phyloP scores from a whole-genome alignment of 495 filamentous ascomycete genomes.

The Xylaria sp. region DNA sequence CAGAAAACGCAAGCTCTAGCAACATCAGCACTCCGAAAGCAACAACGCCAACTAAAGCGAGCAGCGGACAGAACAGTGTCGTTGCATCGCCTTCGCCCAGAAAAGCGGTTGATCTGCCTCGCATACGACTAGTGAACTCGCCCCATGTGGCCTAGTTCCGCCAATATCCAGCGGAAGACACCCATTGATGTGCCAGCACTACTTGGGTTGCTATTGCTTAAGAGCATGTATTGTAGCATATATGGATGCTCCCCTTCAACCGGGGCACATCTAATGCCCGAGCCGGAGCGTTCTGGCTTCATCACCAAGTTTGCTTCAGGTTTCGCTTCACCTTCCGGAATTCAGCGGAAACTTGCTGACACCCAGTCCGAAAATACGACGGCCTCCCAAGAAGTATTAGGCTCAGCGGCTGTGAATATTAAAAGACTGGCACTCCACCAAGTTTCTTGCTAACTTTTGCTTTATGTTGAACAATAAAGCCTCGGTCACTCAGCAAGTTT shows the following conservation, averaged over 20 bases:
- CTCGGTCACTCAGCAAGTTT: neutral
- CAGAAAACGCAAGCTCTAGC: slow-evolving; percentile 21
- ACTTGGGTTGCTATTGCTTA: neutral
- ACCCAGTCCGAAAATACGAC: neutral
- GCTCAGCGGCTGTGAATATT: neutral
- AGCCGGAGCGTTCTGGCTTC: neutral
- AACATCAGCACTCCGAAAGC: slow-evolving; percentile 13
- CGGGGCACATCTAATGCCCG: neutral
- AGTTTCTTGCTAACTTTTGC: neutral
- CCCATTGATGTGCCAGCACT: neutral
- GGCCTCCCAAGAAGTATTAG: neutral
- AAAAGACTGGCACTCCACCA: neutral
- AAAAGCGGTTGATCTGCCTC: slow-evolving; percentile 29
- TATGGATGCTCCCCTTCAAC: slow-evolving; percentile 5
- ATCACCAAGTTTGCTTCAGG: slow-evolving; percentile 1
- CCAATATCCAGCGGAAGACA: neutral
- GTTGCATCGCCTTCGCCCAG: slow-evolving; percentile 17
- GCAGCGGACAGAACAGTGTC: slow-evolving; percentile 11
- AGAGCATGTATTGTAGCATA: neutral
- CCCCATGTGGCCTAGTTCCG: neutral
- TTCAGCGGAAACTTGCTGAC: neutral
- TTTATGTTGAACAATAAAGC: neutral
- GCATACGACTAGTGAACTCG: slow-evolving; percentile 34
- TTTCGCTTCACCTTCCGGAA: neutral
- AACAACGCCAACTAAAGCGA: slow-evolving; percentile 13